Evolutionary conservation across 164 flowering plant species (phyloP), one percentile per base, ranked within the genome.

Genomic region (Saururus chinensis): DNA sequence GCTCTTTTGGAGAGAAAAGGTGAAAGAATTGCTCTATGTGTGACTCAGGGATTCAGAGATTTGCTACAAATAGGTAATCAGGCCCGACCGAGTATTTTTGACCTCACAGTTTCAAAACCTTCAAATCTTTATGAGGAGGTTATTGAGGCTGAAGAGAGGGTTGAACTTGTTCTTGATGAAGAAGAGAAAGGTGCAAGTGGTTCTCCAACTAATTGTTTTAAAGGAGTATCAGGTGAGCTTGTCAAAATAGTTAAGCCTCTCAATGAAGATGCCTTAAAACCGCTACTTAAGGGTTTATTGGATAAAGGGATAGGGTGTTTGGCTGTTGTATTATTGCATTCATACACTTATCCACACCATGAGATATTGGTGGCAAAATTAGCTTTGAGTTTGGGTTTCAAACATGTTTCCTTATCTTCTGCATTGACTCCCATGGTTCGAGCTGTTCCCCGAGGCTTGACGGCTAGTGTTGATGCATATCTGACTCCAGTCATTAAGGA

Each of bases 391-490:
- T 48, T 93, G 86, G 99, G 99, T 19, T 88, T 93, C 70, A 82
- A 70, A 60, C 99, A 93, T 65, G 93, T 93, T 53, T 93, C 99
- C 5, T 60, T 90, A 62, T 93, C 97, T 45, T 88, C 99, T 1
- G 82, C 92, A 60, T 78, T 93, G 82, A 83, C 93, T 48, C 99
- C 97, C 7, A 93, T 90, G 99, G 89, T 93, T 70, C 86, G 99
- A 65, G 96, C 96, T 56, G 97, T 93, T 62, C 99, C 99, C 55
- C 77, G 99, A n/a, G 99, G 99, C 66, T 70, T 90, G 30, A 93
- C 99, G 7, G 97, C 97, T 20, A 84, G 88, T 62, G 99, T 93
- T 53, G 99, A 93, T 84, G 99, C 99, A 17, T 90, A 93, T 69
- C 68, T 93, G 66, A 90, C 96, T 40, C 99, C 99, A 0, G 97